Evolutionary conservation across 345 rosid genomes (phyloP).

Genomic region (Arabidopsis arenosa): DNA sequence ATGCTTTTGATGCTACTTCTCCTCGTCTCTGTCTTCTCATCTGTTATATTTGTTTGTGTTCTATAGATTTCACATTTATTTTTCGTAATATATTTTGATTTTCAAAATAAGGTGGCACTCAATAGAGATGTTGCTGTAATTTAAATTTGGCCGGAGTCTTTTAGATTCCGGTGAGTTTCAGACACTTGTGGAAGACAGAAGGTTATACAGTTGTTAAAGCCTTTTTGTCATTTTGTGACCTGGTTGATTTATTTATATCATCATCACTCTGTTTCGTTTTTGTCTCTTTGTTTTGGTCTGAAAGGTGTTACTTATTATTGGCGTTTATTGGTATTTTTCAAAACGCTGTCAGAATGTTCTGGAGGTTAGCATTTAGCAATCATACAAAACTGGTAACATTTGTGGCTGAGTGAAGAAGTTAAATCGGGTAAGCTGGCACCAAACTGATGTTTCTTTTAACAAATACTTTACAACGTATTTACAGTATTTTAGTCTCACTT

Average conservation of each 20-base stretch:
- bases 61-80: constrained; percentile 24
- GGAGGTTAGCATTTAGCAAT: constrained; percentile 7
- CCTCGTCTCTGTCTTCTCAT: constrained; percentile 18
- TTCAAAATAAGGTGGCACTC: constrained; percentile 40
- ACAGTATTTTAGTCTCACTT: not conserved
- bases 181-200: constrained; percentile 33
- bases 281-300: constrained; percentile 30
- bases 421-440: not conserved
- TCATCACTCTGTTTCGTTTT: constrained; percentile 7
- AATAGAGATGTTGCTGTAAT: constrained; percentile 46
- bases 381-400: constrained; percentile 1
- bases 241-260: not conserved
- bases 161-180: constrained; percentile 37
- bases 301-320: not conserved
- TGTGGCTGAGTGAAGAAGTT: constrained; percentile 5
- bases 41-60: constrained; percentile 46
- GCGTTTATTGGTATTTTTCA: constrained; percentile 15
- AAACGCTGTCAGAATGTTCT: constrained; percentile 17
- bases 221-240: constrained; percentile 39
- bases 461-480: too few species aligned
- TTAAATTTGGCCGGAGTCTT: constrained; percentile 40
- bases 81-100: constrained; percentile 41
- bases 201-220: constrained; percentile 38
- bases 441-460: not conserved
- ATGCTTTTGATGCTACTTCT: constrained; percentile 39